Percentiles rank a stretch among this genome's conserved stretches.
Conservation (phyloP, 177 flowering plant species). For the Telopea speciosissima region DNA sequence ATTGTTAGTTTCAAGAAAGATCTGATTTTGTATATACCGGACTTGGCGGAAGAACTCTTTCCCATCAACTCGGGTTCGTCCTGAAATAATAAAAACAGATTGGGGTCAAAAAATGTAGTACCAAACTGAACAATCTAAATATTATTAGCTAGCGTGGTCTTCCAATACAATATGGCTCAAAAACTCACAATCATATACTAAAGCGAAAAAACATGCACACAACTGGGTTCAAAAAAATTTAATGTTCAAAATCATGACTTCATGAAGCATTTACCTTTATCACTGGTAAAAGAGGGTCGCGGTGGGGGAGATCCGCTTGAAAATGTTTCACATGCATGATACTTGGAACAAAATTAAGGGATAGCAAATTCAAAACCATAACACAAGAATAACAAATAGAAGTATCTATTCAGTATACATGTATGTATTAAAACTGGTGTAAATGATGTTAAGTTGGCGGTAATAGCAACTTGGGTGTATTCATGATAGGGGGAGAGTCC, state of each 20-base stretch:
- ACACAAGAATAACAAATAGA: no score
- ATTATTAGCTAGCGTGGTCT: not conserved
- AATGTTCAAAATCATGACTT: no score
- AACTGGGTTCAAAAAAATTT: no score
- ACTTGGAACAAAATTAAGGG: not conserved
- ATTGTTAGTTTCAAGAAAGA: not conserved
- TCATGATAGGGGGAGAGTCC: no score
- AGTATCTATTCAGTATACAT: no score
- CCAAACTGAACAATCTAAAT: not conserved
- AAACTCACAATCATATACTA: not conserved
- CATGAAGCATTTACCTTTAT: no score
- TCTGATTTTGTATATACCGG: slow-evolving; percentile 41
- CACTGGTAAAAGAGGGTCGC: no score
- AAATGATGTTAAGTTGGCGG: no score
- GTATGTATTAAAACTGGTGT: no score
- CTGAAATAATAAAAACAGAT: slow-evolving; percentile 35
- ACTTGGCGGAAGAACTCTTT: slow-evolving; percentile 97
- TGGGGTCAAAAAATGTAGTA: not conserved
- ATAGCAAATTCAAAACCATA: no score
- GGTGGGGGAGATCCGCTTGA: not conserved
- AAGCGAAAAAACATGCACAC: no score
- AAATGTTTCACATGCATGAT: not conserved
- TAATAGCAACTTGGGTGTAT: no score
- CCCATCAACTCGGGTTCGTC: slow-evolving; percentile 83
- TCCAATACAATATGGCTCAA: not conserved